Conservation (phyloP, 768 basidiomycete species). For the Mrakia gelida region DNA sequence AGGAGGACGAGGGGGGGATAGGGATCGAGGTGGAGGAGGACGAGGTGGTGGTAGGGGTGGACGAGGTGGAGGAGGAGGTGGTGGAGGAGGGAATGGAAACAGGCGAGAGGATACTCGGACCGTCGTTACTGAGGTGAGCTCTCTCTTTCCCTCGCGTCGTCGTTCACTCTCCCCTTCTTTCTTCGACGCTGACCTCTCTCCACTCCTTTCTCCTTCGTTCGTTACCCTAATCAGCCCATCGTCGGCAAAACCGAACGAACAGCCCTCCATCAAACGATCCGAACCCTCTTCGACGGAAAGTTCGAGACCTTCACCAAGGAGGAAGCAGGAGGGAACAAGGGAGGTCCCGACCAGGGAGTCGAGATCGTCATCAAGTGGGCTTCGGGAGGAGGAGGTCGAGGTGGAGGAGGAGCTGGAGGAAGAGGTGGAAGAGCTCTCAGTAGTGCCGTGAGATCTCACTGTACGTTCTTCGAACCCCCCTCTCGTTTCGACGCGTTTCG, state of each 20-base stretch:
- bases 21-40: constrained; percentile 30
- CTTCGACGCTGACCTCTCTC: background rate
- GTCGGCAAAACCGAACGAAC: constrained; percentile 73
- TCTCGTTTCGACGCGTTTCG: background rate
- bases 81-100: constrained; percentile 34
- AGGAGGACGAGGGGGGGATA: constrained; percentile 33
- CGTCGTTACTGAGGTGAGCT: constrained; percentile 74
- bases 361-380: constrained; percentile 71
- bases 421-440: background rate
- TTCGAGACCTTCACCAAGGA: constrained; percentile 70
- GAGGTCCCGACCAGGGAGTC: constrained; percentile 8
- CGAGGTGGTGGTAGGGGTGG: constrained; percentile 36
- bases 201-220: background rate
- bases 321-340: constrained; percentile 40
- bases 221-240: constrained; percentile 61
- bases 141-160: constrained; percentile 29
- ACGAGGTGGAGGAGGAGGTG: constrained; percentile 26
- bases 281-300: constrained; percentile 75
- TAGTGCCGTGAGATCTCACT: constrained; percentile 7
- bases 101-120: constrained; percentile 63
- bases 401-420: background rate
- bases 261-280: constrained; percentile 71
- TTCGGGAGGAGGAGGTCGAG: constrained; percentile 35
- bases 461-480: background rate
- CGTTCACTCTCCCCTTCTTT: background rate